phyloP scores from a whole-genome alignment of 1,284 basidiomycete genomes.

The Malassezia sp. region DNA sequence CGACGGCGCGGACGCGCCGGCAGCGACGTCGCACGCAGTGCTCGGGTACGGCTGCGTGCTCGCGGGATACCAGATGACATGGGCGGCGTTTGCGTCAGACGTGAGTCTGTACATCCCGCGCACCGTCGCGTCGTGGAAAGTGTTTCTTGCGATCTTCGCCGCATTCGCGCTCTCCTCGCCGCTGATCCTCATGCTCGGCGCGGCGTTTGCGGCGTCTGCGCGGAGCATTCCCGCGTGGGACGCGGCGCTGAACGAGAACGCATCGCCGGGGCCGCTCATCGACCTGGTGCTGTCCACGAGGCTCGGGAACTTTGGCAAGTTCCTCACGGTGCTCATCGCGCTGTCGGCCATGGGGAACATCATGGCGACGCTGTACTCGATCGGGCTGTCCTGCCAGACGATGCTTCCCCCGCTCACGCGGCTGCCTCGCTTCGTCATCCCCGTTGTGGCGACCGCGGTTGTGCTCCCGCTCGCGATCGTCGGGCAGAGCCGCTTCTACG shows the following conservation, averaged over 20 bases:
- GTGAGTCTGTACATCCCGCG: constrained; percentile 49
- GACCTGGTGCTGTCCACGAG: constrained; percentile 60
- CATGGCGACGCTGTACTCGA: constrained; percentile 56
- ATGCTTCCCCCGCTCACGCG: constrained; percentile 62
- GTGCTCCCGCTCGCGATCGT: constrained; percentile 57
- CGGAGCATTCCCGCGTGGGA: constrained; percentile 53
- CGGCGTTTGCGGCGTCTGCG: constrained; percentile 52
- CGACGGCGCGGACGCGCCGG: constrained; percentile 51
- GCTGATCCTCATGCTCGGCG: constrained; percentile 55
- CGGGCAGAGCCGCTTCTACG: constrained; percentile 56
- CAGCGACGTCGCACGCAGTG: constrained; percentile 48
- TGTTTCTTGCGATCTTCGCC: constrained; percentile 55
- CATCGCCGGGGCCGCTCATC: constrained; percentile 58
- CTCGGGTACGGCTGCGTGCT: constrained; percentile 55
- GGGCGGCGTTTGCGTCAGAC: constrained; percentile 48
- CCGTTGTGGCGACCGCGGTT: constrained; percentile 66
- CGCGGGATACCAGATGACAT: constrained; percentile 53
- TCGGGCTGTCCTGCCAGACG: constrained; percentile 32
- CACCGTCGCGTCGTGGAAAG: constrained; percentile 49
- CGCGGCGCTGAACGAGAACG: constrained; percentile 17
- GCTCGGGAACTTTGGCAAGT: constrained; percentile 63
- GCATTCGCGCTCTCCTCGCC: constrained; percentile 55
- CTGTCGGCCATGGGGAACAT: constrained; percentile 68
- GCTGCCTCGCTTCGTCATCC: constrained; percentile 77
- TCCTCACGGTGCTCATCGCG: constrained; percentile 69